These are phyloP conservation scores for Xylaria sp. DNA, from an alignment of 2,329 filamentous ascomycete species.

Conservation along the genomic window DNA sequence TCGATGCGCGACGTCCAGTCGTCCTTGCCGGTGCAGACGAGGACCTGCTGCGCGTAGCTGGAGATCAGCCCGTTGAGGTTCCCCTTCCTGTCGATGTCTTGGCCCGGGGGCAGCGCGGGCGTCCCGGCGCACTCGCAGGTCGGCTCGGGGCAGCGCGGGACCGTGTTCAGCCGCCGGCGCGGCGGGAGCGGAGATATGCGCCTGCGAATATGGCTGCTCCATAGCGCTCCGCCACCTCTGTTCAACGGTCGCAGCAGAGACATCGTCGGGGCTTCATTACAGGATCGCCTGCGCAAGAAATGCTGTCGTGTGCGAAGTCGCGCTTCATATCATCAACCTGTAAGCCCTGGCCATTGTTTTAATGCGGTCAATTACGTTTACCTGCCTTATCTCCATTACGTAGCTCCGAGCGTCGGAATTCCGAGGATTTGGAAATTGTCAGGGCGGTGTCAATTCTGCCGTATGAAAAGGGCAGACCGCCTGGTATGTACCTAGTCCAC, in stretches of 20 bases:
- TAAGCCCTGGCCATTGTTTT: neutral
- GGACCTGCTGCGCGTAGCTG: constrained; percentile 77
- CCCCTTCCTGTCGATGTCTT: constrained; percentile 74
- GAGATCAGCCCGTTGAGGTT: constrained; percentile 77
- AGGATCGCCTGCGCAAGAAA: constrained; percentile 16
- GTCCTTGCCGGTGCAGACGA: constrained; percentile 77
- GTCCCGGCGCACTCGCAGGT: constrained; percentile 75
- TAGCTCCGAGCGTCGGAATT: constrained; percentile 26
- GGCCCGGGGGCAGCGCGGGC: constrained; percentile 63
- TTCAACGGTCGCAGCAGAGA: constrained; percentile 28
- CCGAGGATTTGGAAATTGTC: constrained; percentile 10
- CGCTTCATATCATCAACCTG: constrained; percentile 21
- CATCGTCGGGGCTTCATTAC: constrained; percentile 19
- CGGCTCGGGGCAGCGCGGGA: constrained; percentile 69
- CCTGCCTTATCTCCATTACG: neutral
- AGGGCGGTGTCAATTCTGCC: too few species aligned
- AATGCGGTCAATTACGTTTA: constrained; percentile 5
- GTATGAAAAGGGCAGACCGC: too few species aligned
- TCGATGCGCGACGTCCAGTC: constrained; percentile 88
- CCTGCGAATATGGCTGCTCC: neutral
- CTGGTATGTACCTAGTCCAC: too few species aligned
- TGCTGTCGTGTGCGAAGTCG: neutral
- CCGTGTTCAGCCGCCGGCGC: constrained; percentile 37
- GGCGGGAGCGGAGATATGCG: neutral
- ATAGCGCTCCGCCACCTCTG: constrained; percentile 8